phyloP scores from a whole-genome alignment of 257 asterid species.

The Verbena officinalis region DNA sequence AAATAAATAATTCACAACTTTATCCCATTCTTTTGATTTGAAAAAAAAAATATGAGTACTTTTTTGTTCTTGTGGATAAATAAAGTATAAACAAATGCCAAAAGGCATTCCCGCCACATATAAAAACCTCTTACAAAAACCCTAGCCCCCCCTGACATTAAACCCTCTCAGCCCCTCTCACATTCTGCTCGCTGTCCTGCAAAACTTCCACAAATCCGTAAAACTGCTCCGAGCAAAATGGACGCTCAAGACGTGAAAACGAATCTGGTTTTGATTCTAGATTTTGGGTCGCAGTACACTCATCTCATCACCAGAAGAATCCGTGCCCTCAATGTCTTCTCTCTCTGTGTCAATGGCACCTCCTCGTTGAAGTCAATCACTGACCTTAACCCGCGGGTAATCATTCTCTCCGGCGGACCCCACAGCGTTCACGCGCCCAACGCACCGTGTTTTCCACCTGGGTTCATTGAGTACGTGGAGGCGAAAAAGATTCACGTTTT shows the following conservation, averaged over 20 bases:
- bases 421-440: constrained; percentile 83
- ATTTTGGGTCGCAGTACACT: constrained; percentile 94
- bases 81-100: neutral
- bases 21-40: neutral
- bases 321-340: constrained; percentile 77
- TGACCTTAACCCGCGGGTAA: constrained; percentile 61
- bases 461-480: constrained; percentile 70
- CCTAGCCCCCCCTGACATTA: constrained; percentile 52
- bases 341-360: constrained; percentile 88
- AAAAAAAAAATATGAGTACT: neutral
- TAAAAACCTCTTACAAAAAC: constrained; percentile 38
- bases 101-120: constrained; percentile 52
- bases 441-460: constrained; percentile 82
- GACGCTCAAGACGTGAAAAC: constrained; percentile 58
- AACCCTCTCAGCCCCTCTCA: constrained; percentile 12
- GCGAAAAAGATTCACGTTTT: constrained; percentile 50
- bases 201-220: neutral
- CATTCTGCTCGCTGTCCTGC: neutral
- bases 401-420: constrained; percentile 95
- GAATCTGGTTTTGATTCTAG: constrained; percentile 63
- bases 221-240: no score
- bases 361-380: constrained; percentile 63
- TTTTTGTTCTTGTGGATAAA: no score
- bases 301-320: constrained; percentile 94
- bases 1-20: neutral